Evolutionary conservation across 352 stramenopile genomes (phyloP), one percentile per base, ranked within the genome.

Genomic region (Phytophthora crassamura): DNA sequence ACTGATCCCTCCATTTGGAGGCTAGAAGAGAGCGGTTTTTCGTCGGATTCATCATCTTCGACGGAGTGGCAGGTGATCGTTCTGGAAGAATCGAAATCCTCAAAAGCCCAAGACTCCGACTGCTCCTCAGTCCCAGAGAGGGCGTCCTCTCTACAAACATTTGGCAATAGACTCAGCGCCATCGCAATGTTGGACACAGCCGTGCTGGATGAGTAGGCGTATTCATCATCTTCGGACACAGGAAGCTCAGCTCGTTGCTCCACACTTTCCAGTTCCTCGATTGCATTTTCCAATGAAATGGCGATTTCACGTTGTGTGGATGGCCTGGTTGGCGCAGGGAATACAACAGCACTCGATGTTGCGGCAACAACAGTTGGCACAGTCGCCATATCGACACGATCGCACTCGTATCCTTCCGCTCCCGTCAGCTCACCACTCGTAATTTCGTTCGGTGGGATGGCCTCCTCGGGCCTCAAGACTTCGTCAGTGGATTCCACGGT

Each of bases 131-230:
- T 14, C 7, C 18, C 16, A 14, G 42, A 36, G 4, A 64, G 45
- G 14, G 50, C 25, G 12, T 64, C 22, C 48, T 58, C 51, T 53
- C 25, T 46, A 22, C 45, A 65, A 10, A 55, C 51, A 43, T 38
- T 61, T 16, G 69, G 69, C 12, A 77, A 35, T n/a, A 77, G 54
- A 54, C 54, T 67, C 7, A 77, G 25, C 15, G 69, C 64, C 65
- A 72, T 59, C 2, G 69, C 64, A 58, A 74, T 74, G 32, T 58
- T 76, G 8, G 63, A 64, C 20, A 64, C 15, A 30, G 51, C 51
- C 25, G 52, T 36, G 16, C 12, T 64, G 18, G 69, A 74, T 52
- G 69, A 65, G 35, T 77, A 77, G 12, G 53, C 38, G 32, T 53
- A 74, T 45, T 74, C 68, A 32, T 67, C 55, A 28, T 74, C 56